These are phyloP conservation scores for Paecilomyces formosus DNA, from an alignment of 2,329 filamentous ascomycete genomes.

Conservation along the genomic window DNA sequence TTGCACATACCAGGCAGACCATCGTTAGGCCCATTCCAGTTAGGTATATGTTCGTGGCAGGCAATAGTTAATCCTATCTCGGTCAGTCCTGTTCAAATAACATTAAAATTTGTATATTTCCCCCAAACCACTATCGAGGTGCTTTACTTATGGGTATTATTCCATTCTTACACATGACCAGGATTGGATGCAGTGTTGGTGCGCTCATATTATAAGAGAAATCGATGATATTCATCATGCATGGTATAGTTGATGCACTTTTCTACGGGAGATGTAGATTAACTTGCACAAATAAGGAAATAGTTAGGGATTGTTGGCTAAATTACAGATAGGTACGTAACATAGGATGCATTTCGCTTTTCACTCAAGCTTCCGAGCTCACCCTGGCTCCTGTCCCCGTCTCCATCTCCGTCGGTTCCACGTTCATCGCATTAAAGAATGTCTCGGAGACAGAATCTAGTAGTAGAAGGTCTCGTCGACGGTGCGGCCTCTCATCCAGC, in stretches of 20 bases:
- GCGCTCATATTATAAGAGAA: too few species aligned
- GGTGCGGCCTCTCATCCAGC: slow-evolving; percentile 79
- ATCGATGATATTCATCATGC: too few species aligned
- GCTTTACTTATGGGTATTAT: too few species aligned
- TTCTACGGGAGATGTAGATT: not conserved
- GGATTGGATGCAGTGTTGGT: too few species aligned
- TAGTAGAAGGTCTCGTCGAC: slow-evolving; percentile 90
- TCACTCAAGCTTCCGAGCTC: not conserved
- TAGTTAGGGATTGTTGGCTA: not conserved
- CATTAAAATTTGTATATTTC: too few species aligned
- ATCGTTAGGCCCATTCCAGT: too few species aligned
- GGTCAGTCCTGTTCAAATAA: too few species aligned
- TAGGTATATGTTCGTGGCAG: too few species aligned
- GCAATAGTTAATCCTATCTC: too few species aligned
- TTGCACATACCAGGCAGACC: too few species aligned
- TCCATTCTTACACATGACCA: too few species aligned
- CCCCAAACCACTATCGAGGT: too few species aligned
- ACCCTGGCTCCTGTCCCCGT: not conserved
- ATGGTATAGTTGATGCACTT: not conserved
- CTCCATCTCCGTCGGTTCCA: not conserved
- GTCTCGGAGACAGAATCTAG: slow-evolving; percentile 25
- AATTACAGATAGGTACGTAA: not conserved
- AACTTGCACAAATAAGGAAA: not conserved
- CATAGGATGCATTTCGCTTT: not conserved
- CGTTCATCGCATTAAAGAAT: not conserved